Conservation (phyloP, 805 yeast species). For the Brettanomyces bruxellensis region DNA sequence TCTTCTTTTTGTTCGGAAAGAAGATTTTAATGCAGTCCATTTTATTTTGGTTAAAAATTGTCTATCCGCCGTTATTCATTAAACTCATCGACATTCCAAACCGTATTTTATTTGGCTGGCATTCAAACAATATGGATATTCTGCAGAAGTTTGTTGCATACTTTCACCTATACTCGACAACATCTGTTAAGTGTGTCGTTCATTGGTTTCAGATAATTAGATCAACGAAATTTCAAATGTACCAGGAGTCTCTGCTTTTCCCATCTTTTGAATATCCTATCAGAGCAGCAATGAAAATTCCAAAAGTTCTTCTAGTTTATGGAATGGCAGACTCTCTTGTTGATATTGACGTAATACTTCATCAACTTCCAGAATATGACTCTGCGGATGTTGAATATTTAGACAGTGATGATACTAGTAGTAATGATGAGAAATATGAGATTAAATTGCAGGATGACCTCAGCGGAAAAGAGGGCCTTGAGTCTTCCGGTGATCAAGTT, state of each 20-base stretch:
- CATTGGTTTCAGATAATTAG: constrained; percentile 93
- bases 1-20: constrained; percentile 68
- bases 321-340: constrained; percentile 82
- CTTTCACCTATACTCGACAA: constrained; percentile 82
- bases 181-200: constrained; percentile 87
- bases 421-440: not conserved
- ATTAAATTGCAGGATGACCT: no score
- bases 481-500: not conserved
- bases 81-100: constrained; percentile 65
- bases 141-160: constrained; percentile 74
- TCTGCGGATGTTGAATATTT: constrained; percentile 4
- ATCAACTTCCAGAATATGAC: constrained; percentile 28
- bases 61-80: constrained; percentile 70
- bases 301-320: constrained; percentile 67
- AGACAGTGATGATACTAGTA: constrained; percentile 5
- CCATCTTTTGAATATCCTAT: constrained; percentile 31
- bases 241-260: constrained; percentile 62
- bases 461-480: not conserved
- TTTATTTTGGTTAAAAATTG: constrained; percentile 63
- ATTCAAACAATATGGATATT: constrained; percentile 55
- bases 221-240: constrained; percentile 77
- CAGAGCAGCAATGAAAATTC: constrained; percentile 43
- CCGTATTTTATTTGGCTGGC: constrained; percentile 71
- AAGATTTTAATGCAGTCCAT: constrained; percentile 56
- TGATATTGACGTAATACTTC: constrained; percentile 67